A percentile compares a stretch with the other conserved stretches of the same genome.
These are phyloP conservation scores for Didymella glomerata DNA, from an alignment of 2,329 filamentous ascomycete species.

Conservation along the genomic window DNA sequence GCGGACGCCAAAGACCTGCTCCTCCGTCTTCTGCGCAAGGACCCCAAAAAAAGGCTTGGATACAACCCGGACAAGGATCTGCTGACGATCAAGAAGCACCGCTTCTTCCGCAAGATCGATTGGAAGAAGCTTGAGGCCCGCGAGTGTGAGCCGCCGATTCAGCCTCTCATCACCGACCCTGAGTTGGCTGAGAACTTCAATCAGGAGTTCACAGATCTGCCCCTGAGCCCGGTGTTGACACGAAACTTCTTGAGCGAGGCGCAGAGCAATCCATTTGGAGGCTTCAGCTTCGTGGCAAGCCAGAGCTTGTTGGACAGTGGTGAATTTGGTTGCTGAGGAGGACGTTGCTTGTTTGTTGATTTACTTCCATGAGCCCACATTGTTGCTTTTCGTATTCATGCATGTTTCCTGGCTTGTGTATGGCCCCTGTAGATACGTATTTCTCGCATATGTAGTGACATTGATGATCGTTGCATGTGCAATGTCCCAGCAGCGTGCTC, in stretches of 20 bases:
- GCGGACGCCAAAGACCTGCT: slow-evolving; percentile 94
- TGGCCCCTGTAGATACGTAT: background rate
- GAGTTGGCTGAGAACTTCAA: slow-evolving; percentile 97
- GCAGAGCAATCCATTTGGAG: slow-evolving; percentile 60
- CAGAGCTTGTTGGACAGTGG: slow-evolving; percentile 57
- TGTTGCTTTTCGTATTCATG: background rate
- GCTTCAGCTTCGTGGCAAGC: slow-evolving; percentile 63
- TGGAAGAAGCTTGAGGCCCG: slow-evolving; percentile 86
- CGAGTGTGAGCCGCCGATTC: slow-evolving; percentile 87
- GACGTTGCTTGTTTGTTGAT: no score
- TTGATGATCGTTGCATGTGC: background rate
- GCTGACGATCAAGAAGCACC: slow-evolving; percentile 83
- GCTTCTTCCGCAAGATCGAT: slow-evolving; percentile 97
- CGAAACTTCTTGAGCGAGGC: slow-evolving; percentile 38
- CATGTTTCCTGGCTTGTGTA: background rate
- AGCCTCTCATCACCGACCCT: slow-evolving; percentile 92
- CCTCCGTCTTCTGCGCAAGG: slow-evolving; percentile 87
- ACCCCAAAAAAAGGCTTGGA: slow-evolving; percentile 88
- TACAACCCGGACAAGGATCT: slow-evolving; percentile 90
- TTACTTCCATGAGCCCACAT: no score
- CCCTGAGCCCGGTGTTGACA: slow-evolving; percentile 73
- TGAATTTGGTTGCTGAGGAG: slow-evolving; percentile 41
- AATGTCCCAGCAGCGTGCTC: no score
- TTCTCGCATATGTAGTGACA: background rate
- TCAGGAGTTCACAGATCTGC: slow-evolving; percentile 86